Percentiles rank a stretch among this genome's conserved stretches.
Conservation (phyloP, 1,139 yeast species). For the Kodamaea alishanica region DNA sequence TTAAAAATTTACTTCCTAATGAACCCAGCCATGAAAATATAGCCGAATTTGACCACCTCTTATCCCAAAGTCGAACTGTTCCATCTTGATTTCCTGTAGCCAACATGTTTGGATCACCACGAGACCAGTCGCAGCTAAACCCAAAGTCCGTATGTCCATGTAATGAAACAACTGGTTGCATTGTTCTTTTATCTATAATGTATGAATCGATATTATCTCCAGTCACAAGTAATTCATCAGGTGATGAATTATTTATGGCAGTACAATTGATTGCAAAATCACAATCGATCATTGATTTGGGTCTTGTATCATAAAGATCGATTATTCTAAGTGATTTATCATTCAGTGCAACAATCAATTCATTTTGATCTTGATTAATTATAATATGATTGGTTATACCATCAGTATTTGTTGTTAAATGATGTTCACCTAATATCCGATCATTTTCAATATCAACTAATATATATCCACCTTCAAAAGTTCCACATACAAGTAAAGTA, state of each 20-base stretch:
- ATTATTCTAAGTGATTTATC: constrained; percentile 43
- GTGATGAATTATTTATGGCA: constrained; percentile 33
- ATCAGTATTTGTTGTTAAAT: constrained; percentile 41
- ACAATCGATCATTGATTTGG: constrained; percentile 13
- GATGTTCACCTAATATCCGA: constrained; percentile 30
- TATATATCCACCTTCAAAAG: constrained; percentile 52
- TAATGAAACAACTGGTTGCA: constrained; percentile 12
- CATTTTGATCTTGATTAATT: constrained; percentile 25
- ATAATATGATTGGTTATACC: constrained; percentile 56
- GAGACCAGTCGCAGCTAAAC: constrained; percentile 61
- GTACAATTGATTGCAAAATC: constrained; percentile 55
- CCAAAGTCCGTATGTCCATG: constrained; percentile 54
- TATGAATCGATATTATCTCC: constrained; percentile 48
- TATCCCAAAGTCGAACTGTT: constrained; percentile 53
- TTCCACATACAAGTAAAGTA: constrained; percentile 48
- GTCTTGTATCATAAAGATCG: constrained; percentile 24
- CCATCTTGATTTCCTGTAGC: constrained; percentile 64
- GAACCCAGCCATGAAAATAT: constrained; percentile 36
- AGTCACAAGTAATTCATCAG: constrained; percentile 41
- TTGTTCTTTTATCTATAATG: constrained; percentile 42
- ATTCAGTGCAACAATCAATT: constrained; percentile 45
- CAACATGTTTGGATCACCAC: constrained; percentile 36
- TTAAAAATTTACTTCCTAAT: constrained; percentile 22
- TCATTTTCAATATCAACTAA: constrained; percentile 28
- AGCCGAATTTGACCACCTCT: constrained; percentile 28